Evolutionary conservation across 805 yeast genomes (phyloP), one percentile per base, ranked within the genome.

Genomic region (Teunomyces atbi): DNA sequence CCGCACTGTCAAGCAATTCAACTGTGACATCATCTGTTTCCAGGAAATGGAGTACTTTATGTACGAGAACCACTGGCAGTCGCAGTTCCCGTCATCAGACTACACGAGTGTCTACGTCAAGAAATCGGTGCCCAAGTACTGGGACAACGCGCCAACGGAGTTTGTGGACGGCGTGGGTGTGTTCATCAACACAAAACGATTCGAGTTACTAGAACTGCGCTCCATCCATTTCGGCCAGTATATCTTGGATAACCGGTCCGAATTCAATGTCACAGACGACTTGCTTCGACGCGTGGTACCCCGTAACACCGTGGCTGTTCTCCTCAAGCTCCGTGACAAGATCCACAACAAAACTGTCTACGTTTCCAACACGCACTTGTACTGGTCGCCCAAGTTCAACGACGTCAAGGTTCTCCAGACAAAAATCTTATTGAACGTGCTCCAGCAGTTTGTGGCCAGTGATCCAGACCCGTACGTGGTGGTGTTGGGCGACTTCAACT

Each of bases 121-220:
- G 37, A 82, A 82, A 57, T 71, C 76, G 4, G 69, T 69, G 13
- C 84, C 86, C 0, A 52, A 48, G 2, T 81, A 81, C 55, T 82
- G 86, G 86, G 62, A 61, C 18, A 62, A 54, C 28, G 39, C 39
- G 5, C 39, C 39, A 54, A 83, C 95, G 18, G 85, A 84, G 65
- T 87, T 86, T 59, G 99, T 94, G 37, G 99, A 94, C 65, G 99
- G 99, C 10, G 94, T 99, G 76, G 97, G 97, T n/a, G 82, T 91
- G 0, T 92, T 92, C 62, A 92, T 77, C 73, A 85, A 81, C 57
- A 71, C 79, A 28, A 67, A 75, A 39, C 82, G 84, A 59, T 89
- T 92, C 65, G 77, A 79, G 47, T 71, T 91, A 49, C 56, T 85
- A 32, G 39, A 36, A 12, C 90, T 82, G 55, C 83, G 84, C 58